phyloP scores from a whole-genome alignment of 2,329 filamentous ascomycete genomes.

The Calycina herbarum region DNA sequence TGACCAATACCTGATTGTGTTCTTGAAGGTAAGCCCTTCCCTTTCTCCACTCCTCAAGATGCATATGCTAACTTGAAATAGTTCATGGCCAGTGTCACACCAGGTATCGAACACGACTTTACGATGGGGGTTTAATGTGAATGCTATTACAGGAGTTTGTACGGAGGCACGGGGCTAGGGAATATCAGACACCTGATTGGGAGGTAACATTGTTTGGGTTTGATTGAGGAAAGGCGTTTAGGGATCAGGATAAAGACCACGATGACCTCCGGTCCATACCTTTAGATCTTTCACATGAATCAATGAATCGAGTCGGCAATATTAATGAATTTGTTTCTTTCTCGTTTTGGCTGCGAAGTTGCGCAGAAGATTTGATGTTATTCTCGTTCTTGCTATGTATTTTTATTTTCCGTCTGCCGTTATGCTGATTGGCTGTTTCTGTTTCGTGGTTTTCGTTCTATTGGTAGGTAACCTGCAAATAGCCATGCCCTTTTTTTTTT shows the following conservation, averaged over 20 bases:
- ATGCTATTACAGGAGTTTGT: background rate
- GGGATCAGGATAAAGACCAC: constrained; percentile 6
- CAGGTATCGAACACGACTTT: constrained; percentile 96
- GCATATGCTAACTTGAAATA: constrained; percentile 43
- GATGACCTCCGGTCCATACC: background rate
- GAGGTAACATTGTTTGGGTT: background rate
- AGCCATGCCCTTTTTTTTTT: too few species aligned
- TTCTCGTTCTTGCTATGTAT: too few species aligned
- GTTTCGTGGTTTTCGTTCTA: too few species aligned
- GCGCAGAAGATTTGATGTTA: too few species aligned
- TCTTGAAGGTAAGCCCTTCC: constrained; percentile 63
- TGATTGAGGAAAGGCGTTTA: constrained; percentile 3
- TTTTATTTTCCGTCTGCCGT: too few species aligned
- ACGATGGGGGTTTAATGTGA: constrained; percentile 79
- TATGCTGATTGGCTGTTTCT: too few species aligned
- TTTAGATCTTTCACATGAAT: constrained; percentile 6
- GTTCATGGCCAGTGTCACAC: constrained; percentile 87
- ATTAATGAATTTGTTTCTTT: background rate
- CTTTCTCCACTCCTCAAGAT: background rate
- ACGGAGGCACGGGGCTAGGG: background rate
- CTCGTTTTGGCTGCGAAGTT: too few species aligned
- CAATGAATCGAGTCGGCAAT: background rate
- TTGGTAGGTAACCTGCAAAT: too few species aligned
- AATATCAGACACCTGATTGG: constrained; percentile 7
- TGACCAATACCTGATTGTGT: constrained; percentile 87